Conservation (phyloP, 1,284 basidiomycete species). For the Malassezia obtusa region DNA sequence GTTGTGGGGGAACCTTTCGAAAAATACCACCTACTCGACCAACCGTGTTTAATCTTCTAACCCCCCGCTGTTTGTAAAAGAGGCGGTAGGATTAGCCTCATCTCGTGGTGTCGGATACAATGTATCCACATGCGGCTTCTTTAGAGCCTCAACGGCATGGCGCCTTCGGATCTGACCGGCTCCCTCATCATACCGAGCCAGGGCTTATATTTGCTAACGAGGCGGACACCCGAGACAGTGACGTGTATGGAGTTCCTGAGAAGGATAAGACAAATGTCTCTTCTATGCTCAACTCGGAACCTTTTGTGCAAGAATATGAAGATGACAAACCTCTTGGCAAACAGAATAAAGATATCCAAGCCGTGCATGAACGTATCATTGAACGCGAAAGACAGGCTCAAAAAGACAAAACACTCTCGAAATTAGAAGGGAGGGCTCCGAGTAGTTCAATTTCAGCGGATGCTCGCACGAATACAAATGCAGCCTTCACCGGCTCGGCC, state of each 20-base stretch:
- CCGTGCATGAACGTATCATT: slow-evolving; percentile 10
- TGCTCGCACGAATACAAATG: too few species aligned
- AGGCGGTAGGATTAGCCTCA: too few species aligned
- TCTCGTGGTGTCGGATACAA: too few species aligned
- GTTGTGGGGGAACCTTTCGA: not conserved
- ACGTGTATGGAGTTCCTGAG: slow-evolving; percentile 9
- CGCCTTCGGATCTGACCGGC: not conserved
- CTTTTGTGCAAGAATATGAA: too few species aligned
- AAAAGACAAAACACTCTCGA: slow-evolving; percentile 3
- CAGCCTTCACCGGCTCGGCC: too few species aligned
- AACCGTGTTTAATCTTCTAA: too few species aligned
- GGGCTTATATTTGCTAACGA: not conserved
- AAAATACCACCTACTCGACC: too few species aligned
- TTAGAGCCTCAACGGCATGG: not conserved
- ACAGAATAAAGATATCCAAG: not conserved
- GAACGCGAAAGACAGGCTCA: slow-evolving; percentile 2
- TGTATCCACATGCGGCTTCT: too few species aligned
- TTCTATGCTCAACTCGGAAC: too few species aligned
- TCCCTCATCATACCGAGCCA: not conserved
- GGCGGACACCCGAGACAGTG: too few species aligned
- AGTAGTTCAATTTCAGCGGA: too few species aligned
- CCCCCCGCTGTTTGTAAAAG: too few species aligned
- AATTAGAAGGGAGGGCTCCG: not conserved
- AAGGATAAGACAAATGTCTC: not conserved
- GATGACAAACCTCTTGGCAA: slow-evolving; percentile 5